phyloP scores from a whole-genome alignment of 73 alveolate genomes.

The Stentor coeruleus region DNA sequence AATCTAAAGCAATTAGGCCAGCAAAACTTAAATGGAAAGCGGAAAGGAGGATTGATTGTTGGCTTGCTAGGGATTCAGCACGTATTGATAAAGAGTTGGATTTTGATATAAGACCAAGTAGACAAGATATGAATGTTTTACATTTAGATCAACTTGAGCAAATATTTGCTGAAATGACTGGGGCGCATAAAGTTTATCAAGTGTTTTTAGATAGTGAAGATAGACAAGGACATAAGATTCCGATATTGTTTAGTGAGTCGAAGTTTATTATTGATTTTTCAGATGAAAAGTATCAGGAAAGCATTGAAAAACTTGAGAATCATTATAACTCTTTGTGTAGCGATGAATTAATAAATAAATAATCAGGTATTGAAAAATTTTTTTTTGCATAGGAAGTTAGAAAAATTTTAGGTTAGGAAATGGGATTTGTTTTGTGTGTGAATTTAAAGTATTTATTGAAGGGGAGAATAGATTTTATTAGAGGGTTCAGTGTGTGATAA shows the following conservation, averaged over 20 bases:
- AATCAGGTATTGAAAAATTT: no score
- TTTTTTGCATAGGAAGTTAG: no score
- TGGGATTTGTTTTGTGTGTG: no score
- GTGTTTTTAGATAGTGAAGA: not conserved
- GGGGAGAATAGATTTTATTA: no score
- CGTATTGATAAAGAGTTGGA: not conserved
- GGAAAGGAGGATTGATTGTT: not conserved
- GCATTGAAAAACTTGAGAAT: not conserved
- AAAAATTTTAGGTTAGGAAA: no score
- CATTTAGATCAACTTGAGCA: not conserved
- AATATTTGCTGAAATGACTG: not conserved
- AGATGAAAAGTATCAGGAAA: constrained; percentile 9
- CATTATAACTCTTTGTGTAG: not conserved
- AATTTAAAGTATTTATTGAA: no score
- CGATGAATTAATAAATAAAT: no score
- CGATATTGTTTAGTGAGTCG: not conserved
- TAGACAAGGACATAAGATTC: constrained; percentile 5
- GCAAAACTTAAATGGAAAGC: not conserved
- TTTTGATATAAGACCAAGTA: not conserved
- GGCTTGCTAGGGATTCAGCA: constrained; percentile 17
- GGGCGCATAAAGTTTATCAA: not conserved
- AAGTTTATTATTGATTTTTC: not conserved
- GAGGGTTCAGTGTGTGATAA: no score
- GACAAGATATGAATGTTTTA: not conserved
- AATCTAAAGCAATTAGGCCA: constrained; percentile 3